phyloP scores from a whole-genome alignment of 176 grass and related monocot genomes.

The Coix lacrymajobi region DNA sequence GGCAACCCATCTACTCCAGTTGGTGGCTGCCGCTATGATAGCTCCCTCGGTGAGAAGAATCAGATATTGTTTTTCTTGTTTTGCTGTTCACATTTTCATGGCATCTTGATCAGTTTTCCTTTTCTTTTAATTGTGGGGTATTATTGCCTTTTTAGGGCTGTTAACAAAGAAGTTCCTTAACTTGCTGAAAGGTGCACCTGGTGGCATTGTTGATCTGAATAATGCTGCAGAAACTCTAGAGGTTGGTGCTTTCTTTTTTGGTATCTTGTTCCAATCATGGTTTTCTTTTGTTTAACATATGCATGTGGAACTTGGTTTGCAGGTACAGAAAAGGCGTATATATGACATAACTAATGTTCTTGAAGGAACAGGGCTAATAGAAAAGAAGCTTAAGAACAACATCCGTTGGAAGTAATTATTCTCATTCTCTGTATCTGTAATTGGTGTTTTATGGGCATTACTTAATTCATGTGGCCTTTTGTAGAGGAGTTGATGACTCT shows the following conservation, averaged over 20 bases:
- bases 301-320: slow-evolving; percentile 15
- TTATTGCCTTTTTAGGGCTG: slow-evolving; percentile 38
- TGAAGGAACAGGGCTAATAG: slow-evolving; percentile 91
- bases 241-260: slow-evolving; percentile 33
- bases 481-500: slow-evolving; percentile 66
- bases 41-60: slow-evolving; percentile 62
- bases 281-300: slow-evolving; percentile 12
- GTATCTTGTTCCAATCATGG: background rate
- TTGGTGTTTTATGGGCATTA: slow-evolving; percentile 10
- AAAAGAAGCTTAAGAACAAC: slow-evolving; percentile 92
- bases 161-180: slow-evolving; percentile 84
- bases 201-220: slow-evolving; percentile 87
- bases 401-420: slow-evolving; percentile 88
- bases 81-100: background rate
- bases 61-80: background rate
- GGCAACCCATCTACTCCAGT: slow-evolving; percentile 53
- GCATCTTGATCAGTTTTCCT: slow-evolving; percentile 1
- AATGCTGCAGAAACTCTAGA: slow-evolving; percentile 76
- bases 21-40: slow-evolving; percentile 71
- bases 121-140: background rate
- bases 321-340: slow-evolving; percentile 93
- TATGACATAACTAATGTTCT: slow-evolving; percentile 99
- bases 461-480: slow-evolving; percentile 18
- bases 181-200: slow-evolving; percentile 71
- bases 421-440: background rate